Base-by-base conservation (phyloP, 2,329 filamentous ascomycete species). In the Aspergillus sp. region DNA sequence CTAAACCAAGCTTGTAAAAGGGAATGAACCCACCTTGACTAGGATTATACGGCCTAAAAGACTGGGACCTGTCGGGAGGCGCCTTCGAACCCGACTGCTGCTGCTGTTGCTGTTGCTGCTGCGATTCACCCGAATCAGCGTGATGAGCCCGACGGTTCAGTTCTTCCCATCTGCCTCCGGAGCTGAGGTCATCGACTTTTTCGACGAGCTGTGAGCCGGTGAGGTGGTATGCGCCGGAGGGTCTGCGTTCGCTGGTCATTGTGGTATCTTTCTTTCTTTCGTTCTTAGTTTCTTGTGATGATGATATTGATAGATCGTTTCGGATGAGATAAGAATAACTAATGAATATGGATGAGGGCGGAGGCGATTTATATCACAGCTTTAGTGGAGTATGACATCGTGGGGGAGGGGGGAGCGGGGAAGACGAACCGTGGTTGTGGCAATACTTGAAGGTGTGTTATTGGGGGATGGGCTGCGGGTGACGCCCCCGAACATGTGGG, bases 161-260 rank as follows among this genome's bases (percentile, higher is more conserved):
- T 9, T 55, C 53, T 19, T 47, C 53, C 53, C 53, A 55, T 6
- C 23, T 12, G 17, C 53, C 53, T 7, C 15, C 25, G 5, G 53
- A 55, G 25, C 53, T 38, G 2, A 55, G 39, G 21, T 55, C 53
- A 21, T 55, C 53, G 39, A 55, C 45, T 2, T 17, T 36, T 5
- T 55, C 53, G 39, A 55, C 53, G 7, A 55, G 47, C 23, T 55
- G 23, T 12, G 39, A 13, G 21, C 53, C 53, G 15, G 39, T 55
- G 8, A 55, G 53, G 39, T 55, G 53, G 53, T 55, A 55, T 28
- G 30, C 23, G 4, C 53, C 53, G 12, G 53, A 55, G 13, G 19
- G 15, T n/a, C 45, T 55, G 39, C 53, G 39, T 30, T 55, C 15
- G 21, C 39, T 30, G 15, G 36, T 15, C 53, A 55, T 55, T 6